These are phyloP conservation scores for Torulaspora quercuum DNA, from an alignment of 805 yeast species.

Conservation along the genomic window DNA sequence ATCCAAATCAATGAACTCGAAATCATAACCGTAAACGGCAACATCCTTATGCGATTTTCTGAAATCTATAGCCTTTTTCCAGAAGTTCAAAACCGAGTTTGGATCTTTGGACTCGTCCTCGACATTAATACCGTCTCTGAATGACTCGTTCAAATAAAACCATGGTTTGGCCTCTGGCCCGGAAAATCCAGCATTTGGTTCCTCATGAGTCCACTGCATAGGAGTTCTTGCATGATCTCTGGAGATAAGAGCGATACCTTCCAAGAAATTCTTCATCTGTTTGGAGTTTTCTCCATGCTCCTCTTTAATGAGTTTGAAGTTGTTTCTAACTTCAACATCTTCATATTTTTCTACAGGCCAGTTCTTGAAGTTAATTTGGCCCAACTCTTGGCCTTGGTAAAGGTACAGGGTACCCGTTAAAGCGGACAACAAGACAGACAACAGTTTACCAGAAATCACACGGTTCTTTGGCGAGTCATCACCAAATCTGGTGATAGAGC, in stretches of 20 bases:
- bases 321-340: conserved; percentile 48
- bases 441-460: conserved; percentile 45
- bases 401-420: conserved; percentile 54
- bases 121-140: conserved; percentile 45
- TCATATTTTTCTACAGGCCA: conserved; percentile 50
- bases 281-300: conserved; percentile 29
- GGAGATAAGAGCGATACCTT: conserved; percentile 40
- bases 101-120: conserved; percentile 45
- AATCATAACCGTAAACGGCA: conserved; percentile 44
- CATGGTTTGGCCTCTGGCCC: conserved; percentile 44
- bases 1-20: conserved; percentile 44
- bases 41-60: conserved; percentile 46
- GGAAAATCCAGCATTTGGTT: conserved; percentile 47
- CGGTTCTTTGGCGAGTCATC: conserved; percentile 39
- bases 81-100: conserved; percentile 45
- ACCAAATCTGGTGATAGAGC: conserved; percentile 52
- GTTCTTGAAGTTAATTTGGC: conserved; percentile 46
- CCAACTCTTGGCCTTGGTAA: conserved; percentile 62
- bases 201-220: conserved; percentile 48
- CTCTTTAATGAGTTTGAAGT: conserved; percentile 37
- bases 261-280: conserved; percentile 33
- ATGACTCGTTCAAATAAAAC: conserved; percentile 51
- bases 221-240: conserved; percentile 57
- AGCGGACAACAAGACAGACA: conserved; percentile 44
- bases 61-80: conserved; percentile 41